Evolutionary conservation across 805 yeast species (phyloP), one percentile per base, ranked within the genome.

Genomic region (Lachancea lanzarotensis): DNA sequence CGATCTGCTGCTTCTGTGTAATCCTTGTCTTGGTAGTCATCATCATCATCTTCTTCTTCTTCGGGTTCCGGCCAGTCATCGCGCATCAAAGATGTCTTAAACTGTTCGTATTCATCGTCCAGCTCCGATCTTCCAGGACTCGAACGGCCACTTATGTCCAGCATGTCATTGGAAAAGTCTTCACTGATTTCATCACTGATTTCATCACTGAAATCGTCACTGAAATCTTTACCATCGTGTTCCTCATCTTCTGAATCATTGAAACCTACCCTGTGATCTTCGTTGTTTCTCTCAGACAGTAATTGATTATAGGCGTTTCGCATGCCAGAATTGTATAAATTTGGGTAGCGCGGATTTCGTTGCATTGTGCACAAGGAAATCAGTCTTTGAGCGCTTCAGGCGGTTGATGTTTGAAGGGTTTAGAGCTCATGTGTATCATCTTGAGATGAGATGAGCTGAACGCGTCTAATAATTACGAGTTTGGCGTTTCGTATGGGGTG

Each of bases 1-100:
- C 45, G 52, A 40, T 55, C 55, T 8, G 56, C 57, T 45, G 52
- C 57, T 35, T 51, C 53, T 3, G 58, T 51, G 31, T 54, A 52
- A 32, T 52, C 56, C 27, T 49, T 40, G 18, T 52, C 56, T 25
- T 49, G 41, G 29, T 52, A 48, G 26, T 52, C 52, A 18, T 46
- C 43, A 13, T 51, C 42, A 25, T 52, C 48, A 26, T 52, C 52
- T 16, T 46, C 43, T 12, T 51, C 54, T 39, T 52, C 52, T 35
- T 17, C 51, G 17, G 42, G 41, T 8, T 51, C 56, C 19, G 51
- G 40, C 49, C 52, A 51, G 22, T 43, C 54, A 12, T 49, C 51
- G 17, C 40, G 50, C 16, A 41, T 35, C 30, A 51, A 25, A 13
- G 55, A 53, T 30, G 46, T 46, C 48, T 52, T 53, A 38, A 54